Conservation (phyloP, 1,284 basidiomycete species). For the Cutaneotrichosporon arboriforme region DNA sequence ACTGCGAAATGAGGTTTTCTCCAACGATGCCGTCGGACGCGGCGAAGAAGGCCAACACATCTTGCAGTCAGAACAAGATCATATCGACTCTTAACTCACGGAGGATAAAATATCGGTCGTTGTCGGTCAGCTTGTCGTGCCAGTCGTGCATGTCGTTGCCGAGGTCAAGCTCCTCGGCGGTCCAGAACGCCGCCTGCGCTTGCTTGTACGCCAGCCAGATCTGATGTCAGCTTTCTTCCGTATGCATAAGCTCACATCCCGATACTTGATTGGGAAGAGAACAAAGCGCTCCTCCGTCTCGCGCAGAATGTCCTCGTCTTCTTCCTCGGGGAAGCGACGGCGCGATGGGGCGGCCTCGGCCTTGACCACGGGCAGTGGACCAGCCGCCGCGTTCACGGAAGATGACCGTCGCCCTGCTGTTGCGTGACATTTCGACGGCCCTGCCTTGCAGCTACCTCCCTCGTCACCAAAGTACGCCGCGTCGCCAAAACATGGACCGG, state of each 20-base stretch:
- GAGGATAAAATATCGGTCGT: constrained; percentile 88
- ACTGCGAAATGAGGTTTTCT: constrained; percentile 84
- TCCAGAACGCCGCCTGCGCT: constrained; percentile 61
- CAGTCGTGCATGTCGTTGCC: constrained; percentile 85
- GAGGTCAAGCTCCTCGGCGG: constrained; percentile 91
- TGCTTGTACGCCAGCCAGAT: constrained; percentile 96
- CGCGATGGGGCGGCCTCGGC: not conserved
- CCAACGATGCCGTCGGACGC: constrained; percentile 96
- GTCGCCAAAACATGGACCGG: not conserved
- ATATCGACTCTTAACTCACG: constrained; percentile 50
- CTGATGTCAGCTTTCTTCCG: constrained; percentile 48
- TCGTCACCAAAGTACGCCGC: not conserved
- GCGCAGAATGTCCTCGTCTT: constrained; percentile 74
- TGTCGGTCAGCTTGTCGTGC: constrained; percentile 78
- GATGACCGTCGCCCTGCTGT: not conserved
- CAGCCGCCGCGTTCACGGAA: no score
- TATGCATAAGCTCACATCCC: constrained; percentile 53
- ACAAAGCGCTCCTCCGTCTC: constrained; percentile 67
- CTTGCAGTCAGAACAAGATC: constrained; percentile 17
- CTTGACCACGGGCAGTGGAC: not conserved
- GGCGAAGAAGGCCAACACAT: constrained; percentile 87
- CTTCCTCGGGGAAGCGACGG: constrained; percentile 31
- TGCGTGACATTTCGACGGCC: not conserved
- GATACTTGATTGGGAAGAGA: constrained; percentile 89
- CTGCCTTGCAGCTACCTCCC: not conserved